Evolutionary conservation across 345 rosid genomes (phyloP).

Genomic region (Sonneratia caseolaris): DNA sequence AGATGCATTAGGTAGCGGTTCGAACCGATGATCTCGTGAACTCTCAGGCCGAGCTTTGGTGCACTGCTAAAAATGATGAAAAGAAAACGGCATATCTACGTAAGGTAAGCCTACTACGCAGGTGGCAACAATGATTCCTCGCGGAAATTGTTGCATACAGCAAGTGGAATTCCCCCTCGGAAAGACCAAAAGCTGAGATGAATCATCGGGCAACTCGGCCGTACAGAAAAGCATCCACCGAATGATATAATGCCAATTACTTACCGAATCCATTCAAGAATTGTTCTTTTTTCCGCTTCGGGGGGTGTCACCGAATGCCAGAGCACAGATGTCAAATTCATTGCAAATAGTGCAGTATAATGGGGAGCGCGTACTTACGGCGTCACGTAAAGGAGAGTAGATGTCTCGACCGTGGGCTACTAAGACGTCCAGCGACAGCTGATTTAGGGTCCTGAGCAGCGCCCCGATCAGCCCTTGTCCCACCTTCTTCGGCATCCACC

Average conservation of each 20-base stretch:
- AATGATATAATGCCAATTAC: slow-evolving; percentile 6
- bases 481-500: slow-evolving; percentile 16
- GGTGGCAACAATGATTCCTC: too few relatives aligned
- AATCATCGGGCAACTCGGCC: not conserved
- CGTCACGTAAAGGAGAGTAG: slow-evolving; percentile 30
- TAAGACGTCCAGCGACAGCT: slow-evolving; percentile 46
- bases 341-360: too few relatives aligned
- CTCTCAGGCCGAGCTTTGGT: too few relatives aligned
- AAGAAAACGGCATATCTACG: too few relatives aligned
- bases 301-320: too few relatives aligned
- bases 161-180: not conserved
- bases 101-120: too few relatives aligned
- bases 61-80: too few relatives aligned
- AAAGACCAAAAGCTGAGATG: not conserved
- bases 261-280: slow-evolving; percentile 31
- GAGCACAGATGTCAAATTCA: too few relatives aligned
- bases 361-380: slow-evolving; percentile 32
- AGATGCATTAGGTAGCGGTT: too few relatives aligned
- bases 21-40: too few relatives aligned
- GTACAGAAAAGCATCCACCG: not conserved
- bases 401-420: slow-evolving; percentile 54
- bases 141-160: too few relatives aligned
- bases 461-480: slow-evolving; percentile 30
- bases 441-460: slow-evolving; percentile 44
- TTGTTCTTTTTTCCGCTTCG: too few relatives aligned